These are phyloP conservation scores for Sphaerobolus stellatus DNA, from an alignment of 1,284 basidiomycete species.

Conservation along the genomic window DNA sequence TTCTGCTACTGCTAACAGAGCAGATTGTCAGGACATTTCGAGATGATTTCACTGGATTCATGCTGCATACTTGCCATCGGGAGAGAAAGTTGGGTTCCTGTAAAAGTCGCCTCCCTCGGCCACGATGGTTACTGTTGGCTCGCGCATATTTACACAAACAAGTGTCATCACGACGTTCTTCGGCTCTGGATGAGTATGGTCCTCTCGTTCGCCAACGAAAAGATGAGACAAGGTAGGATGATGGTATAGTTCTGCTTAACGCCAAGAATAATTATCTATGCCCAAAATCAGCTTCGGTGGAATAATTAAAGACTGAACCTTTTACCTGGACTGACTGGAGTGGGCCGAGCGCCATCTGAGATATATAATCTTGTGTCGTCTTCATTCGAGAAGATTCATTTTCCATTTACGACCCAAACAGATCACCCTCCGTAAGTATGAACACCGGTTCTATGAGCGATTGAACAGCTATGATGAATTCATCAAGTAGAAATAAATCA, in stretches of 20 bases:
- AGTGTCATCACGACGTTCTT: conserved; percentile 56
- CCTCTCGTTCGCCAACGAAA: conserved; percentile 60
- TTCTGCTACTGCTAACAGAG: conserved; percentile 56
- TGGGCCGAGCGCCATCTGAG: conserved; percentile 38
- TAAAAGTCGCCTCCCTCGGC: conserved; percentile 64
- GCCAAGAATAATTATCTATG: too few relatives aligned
- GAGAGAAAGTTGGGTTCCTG: conserved; percentile 61
- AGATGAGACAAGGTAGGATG: conserved; percentile 37
- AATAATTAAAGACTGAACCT: conserved; percentile 12
- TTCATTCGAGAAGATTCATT: conserved; percentile 52
- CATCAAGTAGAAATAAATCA: not conserved
- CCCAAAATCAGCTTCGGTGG: conserved; percentile 40
- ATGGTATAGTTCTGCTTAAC: conserved; percentile 57
- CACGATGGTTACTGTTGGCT: conserved; percentile 41
- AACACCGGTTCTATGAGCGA: conserved; percentile 27
- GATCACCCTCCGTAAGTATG: conserved; percentile 45
- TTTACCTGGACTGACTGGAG: conserved; percentile 62
- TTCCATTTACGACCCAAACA: conserved; percentile 28
- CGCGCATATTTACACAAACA: conserved; percentile 49
- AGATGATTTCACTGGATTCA: conserved; percentile 78
- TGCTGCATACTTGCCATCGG: conserved; percentile 61
- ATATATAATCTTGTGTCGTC: conserved; percentile 52
- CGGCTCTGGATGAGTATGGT: conserved; percentile 61
- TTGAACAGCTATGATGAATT: too few relatives aligned
- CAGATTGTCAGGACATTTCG: conserved; percentile 81